phyloP scores from a whole-genome alignment of 2,329 filamentous ascomycete species.

The Tolypocladium album region DNA sequence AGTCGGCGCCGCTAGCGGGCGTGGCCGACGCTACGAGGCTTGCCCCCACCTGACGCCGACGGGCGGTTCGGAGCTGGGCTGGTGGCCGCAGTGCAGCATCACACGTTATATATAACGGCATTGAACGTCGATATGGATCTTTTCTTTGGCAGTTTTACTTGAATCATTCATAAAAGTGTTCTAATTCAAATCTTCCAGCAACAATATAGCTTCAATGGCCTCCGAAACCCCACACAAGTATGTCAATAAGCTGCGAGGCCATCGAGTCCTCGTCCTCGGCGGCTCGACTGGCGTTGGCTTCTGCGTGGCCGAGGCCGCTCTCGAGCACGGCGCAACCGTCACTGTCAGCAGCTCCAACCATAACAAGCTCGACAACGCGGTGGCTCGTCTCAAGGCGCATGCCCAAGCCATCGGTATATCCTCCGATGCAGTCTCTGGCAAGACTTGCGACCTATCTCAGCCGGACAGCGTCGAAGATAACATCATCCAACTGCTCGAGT shows the following conservation, averaged over 20 bases:
- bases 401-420: slow-evolving; percentile 24
- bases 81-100: background rate
- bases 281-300: slow-evolving; percentile 54
- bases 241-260: slow-evolving; percentile 22
- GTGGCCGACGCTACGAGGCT: background rate
- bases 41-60: background rate
- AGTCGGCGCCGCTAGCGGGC: background rate
- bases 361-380: slow-evolving; percentile 33
- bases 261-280: slow-evolving; percentile 47
- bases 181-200: background rate
- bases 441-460: slow-evolving; percentile 10
- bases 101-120: background rate
- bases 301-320: slow-evolving; percentile 44
- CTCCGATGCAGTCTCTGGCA: slow-evolving; percentile 13
- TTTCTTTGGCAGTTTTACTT: background rate
- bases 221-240: slow-evolving; percentile 11
- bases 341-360: slow-evolving; percentile 49
- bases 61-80: background rate
- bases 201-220: background rate
- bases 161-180: background rate
- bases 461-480: slow-evolving; percentile 21
- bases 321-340: slow-evolving; percentile 45
- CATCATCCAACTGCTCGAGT: slow-evolving; percentile 34
- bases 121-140: background rate
- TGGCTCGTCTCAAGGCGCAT: slow-evolving; percentile 25